Percentiles rank a stretch among this genome's conserved stretches.
These are phyloP conservation scores for Neonectria magnoliae DNA, from an alignment of 2,329 filamentous ascomycete species.

Conservation along the genomic window DNA sequence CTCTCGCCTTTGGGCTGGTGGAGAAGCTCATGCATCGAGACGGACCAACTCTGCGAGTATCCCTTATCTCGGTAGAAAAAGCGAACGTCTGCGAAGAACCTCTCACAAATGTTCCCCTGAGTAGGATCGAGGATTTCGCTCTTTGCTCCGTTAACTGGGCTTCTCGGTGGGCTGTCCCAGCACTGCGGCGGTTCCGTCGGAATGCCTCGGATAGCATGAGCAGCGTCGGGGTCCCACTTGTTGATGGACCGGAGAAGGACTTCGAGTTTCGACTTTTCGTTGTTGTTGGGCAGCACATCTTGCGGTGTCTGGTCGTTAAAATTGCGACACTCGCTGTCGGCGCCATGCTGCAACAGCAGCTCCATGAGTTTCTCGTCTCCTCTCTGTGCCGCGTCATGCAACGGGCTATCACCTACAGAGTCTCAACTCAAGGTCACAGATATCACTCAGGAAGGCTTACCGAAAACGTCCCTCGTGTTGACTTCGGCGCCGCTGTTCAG, in stretches of 20 bases:
- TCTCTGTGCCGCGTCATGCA: slow-evolving; percentile 10
- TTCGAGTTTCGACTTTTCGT: not conserved
- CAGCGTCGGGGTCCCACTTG: not conserved
- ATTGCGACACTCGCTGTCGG: slow-evolving; percentile 21
- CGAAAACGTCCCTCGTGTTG: slow-evolving; percentile 15
- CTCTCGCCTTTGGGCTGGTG: not conserved
- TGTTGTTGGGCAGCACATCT: slow-evolving; percentile 1
- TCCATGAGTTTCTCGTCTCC: slow-evolving; percentile 3
- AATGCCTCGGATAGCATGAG: not conserved
- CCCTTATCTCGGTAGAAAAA: slow-evolving; percentile 4
- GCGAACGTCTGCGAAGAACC: not conserved
- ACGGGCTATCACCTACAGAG: slow-evolving; percentile 3
- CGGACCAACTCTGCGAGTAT: slow-evolving; percentile 3
- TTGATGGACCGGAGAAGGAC: not conserved
- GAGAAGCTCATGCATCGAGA: slow-evolving; percentile 7
- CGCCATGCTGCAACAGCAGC: slow-evolving; percentile 11
- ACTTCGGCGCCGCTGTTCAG: slow-evolving; percentile 4
- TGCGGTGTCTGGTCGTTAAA: slow-evolving; percentile 14
- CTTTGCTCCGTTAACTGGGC: too few relatives aligned
- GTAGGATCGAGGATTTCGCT: too few relatives aligned
- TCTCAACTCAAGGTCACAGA: too few relatives aligned
- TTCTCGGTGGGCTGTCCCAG: not conserved
- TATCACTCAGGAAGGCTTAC: not conserved
- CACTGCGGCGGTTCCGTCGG: slow-evolving; percentile 2
- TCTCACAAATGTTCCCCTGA: too few relatives aligned